Conservation (phyloP, 352 stramenopile genomes). For the Globisporangium lucens region DNA sequence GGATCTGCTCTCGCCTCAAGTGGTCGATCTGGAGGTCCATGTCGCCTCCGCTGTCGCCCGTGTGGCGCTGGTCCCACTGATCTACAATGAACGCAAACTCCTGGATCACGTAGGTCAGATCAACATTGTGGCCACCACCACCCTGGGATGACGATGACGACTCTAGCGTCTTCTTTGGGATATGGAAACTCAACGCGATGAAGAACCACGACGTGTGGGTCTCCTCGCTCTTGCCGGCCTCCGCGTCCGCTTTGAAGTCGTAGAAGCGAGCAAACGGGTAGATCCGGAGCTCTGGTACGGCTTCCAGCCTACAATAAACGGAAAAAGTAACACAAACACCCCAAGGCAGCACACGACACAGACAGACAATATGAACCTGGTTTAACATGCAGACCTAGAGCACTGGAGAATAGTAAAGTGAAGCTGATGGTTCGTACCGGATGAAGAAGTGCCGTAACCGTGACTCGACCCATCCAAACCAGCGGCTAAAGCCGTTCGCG, state of each 20-base stretch:
- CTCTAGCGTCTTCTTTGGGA: conserved; percentile 24
- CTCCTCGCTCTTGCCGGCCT: background rate
- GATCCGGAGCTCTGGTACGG: conserved; percentile 50
- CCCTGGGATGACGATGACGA: background rate
- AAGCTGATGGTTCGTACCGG: conserved; percentile 29
- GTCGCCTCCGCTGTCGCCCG: conserved; percentile 16
- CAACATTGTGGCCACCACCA: conserved; percentile 36
- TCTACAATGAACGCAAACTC: conserved; percentile 77
- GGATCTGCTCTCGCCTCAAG: conserved; percentile 47
- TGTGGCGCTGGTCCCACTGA: conserved; percentile 68
- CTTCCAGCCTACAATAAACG: conserved; percentile 45
- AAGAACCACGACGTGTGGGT: conserved; percentile 70
- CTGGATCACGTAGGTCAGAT: conserved; percentile 68
- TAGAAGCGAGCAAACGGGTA: conserved; percentile 85
- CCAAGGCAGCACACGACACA: background rate
- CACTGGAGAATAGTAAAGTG: too few relatives aligned
- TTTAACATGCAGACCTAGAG: background rate
- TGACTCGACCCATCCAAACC: conserved; percentile 89
- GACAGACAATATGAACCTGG: background rate
- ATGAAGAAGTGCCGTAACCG: conserved; percentile 78
- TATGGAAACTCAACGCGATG: conserved; percentile 66
- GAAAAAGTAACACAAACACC: background rate
- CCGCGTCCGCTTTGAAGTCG: conserved; percentile 36
- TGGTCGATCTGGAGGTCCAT: conserved; percentile 86
- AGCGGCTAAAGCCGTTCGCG: conserved; percentile 56